Conservation (phyloP, 176 grass and related monocot genomes). For the Areca catechu region DNA sequence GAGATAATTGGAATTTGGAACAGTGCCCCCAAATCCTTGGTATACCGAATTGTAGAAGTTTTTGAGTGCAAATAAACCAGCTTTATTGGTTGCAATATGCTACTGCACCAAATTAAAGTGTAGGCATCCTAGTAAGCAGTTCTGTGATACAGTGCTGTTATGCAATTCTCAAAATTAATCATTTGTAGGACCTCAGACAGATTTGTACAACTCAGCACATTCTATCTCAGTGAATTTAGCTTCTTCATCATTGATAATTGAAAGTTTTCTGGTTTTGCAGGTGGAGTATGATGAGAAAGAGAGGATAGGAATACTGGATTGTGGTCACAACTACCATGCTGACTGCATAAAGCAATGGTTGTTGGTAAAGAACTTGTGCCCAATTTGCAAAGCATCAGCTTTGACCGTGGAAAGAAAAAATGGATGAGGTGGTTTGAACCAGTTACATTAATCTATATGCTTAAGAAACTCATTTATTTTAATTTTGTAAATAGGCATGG, state of each 20-base stretch:
- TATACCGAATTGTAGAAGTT: too few relatives aligned
- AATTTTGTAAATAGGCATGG: constrained; percentile 34
- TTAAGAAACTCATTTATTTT: constrained; percentile 8
- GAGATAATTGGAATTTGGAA: too few relatives aligned
- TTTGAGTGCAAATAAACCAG: too few relatives aligned
- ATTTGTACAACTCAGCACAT: too few relatives aligned
- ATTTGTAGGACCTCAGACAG: too few relatives aligned
- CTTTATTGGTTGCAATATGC: too few relatives aligned
- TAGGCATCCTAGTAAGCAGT: too few relatives aligned
- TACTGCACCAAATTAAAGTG: too few relatives aligned
- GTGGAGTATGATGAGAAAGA: constrained; percentile 40
- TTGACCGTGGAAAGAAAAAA: constrained; percentile 30
- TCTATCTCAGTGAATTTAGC: too few relatives aligned
- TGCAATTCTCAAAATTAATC: too few relatives aligned
- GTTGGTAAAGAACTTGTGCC: constrained; percentile 57
- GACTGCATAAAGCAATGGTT: constrained; percentile 56
- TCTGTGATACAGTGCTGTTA: too few relatives aligned
- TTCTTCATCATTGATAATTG: background rate
- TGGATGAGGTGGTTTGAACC: constrained; percentile 7
- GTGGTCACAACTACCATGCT: constrained; percentile 43
- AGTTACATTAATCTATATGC: constrained; percentile 25
- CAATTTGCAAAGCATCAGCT: constrained; percentile 55
- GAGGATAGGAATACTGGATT: constrained; percentile 36
- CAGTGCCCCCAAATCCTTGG: too few relatives aligned
- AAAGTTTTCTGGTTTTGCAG: constrained; percentile 21